Base-by-base conservation (phyloP, 2,329 filamentous ascomycete species). In the Fusarium avenaceum region DNA sequence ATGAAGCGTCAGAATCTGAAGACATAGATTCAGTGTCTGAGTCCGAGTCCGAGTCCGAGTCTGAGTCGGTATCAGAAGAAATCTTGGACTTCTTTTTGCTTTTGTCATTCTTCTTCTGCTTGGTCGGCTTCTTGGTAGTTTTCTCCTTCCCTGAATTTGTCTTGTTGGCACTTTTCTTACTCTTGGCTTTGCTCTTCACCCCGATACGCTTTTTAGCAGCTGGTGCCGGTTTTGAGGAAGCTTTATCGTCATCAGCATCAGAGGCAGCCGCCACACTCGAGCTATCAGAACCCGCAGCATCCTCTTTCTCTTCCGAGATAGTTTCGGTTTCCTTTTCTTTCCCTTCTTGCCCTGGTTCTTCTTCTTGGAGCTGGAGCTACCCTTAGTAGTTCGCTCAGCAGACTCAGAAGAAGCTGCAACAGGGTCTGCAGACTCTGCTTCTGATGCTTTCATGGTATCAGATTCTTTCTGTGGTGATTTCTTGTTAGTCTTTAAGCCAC, bases 1-100 rank as follows among this genome's bases (percentile, higher is more conserved):
- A 67, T 17, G 65, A 69, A n/a, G 57, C 52, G 4, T 66, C 73
- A 0, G 72, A 72, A 28, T 72, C 74, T 4, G 73, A 72, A 13
- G 73, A 72, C 44, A 68, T 26, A n/a, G 66, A 74, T 13, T 71
- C 72, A 1, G 67, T 73, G 10, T 71, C 42, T 4, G 53, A 52
- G n/a, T 52, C 35, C 2, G 45, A 40, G 20, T 75, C 74, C n/a
- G 47, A 24, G 24, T 24, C 42, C 4, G 53, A 52, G 15, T 52
- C 35, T 3, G 45, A 42, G 20, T 75, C 74, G n/a, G 47, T 58
- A 48, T 60, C 63, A 22, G 57, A 57, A 46, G 39, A 48, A 15
- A 48, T 39, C 22, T 52, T 50, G 11, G 52, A 35, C 17, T 22
- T 26, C 28, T 45, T 49, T 22, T 62, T 62, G 30, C 40, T 40